Conservation (phyloP, 2,329 filamentous ascomycete genomes). For the Ophiocordyceps camponoti-rufipedis region DNA sequence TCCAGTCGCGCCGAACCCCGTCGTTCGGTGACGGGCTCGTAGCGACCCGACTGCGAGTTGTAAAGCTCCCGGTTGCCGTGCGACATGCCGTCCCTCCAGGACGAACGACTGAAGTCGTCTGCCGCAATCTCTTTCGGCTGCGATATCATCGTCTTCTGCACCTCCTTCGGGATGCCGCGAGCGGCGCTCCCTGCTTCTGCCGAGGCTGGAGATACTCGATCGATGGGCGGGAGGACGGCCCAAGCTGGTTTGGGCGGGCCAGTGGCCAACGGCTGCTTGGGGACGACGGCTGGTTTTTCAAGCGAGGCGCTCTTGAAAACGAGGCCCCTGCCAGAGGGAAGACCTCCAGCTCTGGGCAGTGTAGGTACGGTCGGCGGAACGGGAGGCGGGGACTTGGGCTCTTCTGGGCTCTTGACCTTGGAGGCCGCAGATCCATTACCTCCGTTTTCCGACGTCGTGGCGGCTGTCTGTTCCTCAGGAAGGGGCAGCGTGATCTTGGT, state of each 20-base stretch:
- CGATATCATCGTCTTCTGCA: slow-evolving; percentile 33
- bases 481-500: slow-evolving; percentile 63
- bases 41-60: slow-evolving; percentile 88
- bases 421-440: slow-evolving; percentile 8
- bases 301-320: slow-evolving; percentile 44
- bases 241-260: slow-evolving; percentile 77
- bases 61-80: slow-evolving; percentile 59
- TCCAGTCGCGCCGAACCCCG: slow-evolving; percentile 53
- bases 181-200: slow-evolving; percentile 32
- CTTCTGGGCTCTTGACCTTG: slow-evolving; percentile 15
- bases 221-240: slow-evolving; percentile 71
- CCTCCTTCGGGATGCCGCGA: slow-evolving; percentile 36
- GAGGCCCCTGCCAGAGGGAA: slow-evolving; percentile 39
- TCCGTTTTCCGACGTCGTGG: slow-evolving; percentile 9
- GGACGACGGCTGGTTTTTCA: slow-evolving; percentile 55
- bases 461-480: slow-evolving; percentile 28
- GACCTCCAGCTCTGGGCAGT: slow-evolving; percentile 23
- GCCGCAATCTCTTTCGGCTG: slow-evolving; percentile 68
- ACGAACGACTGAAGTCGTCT: slow-evolving; percentile 76
- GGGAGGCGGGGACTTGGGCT: slow-evolving; percentile 25
- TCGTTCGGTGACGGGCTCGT: slow-evolving; percentile 73
- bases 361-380: slow-evolving; percentile 17
- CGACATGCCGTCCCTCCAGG: slow-evolving; percentile 54
- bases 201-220: slow-evolving; percentile 54
- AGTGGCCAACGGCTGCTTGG: slow-evolving; percentile 49